Percentiles rank a stretch among this genome's conserved stretches.
phyloP scores from a whole-genome alignment of 1,284 basidiomycete genomes.

The Mycena citricolor region DNA sequence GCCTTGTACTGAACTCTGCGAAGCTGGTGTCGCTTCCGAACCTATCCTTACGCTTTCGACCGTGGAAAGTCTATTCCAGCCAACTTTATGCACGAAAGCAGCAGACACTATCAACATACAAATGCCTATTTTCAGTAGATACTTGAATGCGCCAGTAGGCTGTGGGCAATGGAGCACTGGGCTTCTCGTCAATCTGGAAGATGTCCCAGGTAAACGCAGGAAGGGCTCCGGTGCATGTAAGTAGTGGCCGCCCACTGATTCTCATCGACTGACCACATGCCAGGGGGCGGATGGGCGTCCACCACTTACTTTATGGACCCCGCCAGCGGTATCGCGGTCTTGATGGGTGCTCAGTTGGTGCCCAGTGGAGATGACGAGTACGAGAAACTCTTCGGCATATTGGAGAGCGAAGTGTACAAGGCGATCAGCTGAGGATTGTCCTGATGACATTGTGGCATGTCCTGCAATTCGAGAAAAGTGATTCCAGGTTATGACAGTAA shows the following conservation, averaged over 20 bases:
- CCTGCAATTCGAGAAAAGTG: too few species aligned
- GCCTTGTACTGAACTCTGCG: not conserved
- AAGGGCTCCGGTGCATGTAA: conserved; percentile 30
- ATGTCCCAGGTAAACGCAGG: conserved; percentile 26
- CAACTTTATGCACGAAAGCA: conserved; percentile 24
- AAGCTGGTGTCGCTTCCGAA: conserved; percentile 20
- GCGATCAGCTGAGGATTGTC: too few species aligned
- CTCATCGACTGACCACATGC: not conserved
- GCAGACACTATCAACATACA: conserved; percentile 3
- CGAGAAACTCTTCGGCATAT: conserved; percentile 9
- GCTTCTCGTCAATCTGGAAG: conserved; percentile 22
- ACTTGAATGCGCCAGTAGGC: conserved; percentile 6
- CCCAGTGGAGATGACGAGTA: conserved; percentile 25
- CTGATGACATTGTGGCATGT: too few species aligned
- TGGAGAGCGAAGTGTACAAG: conserved; percentile 30
- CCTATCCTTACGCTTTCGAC: conserved; percentile 27
- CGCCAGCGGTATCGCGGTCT: conserved; percentile 28
- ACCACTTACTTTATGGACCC: conserved; percentile 32
- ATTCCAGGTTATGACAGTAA: too few species aligned
- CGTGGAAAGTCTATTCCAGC: conserved; percentile 26
- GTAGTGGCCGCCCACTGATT: conserved; percentile 1
- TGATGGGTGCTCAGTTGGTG: conserved; percentile 30
- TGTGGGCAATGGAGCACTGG: conserved; percentile 24
- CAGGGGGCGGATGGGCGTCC: conserved; percentile 31
- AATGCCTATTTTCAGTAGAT: not conserved